Percentiles rank a stretch among this genome's conserved stretches.
Evolutionary conservation across 176 grass and related monocot species (phyloP).

Genomic region (Calamus simplicifolius): DNA sequence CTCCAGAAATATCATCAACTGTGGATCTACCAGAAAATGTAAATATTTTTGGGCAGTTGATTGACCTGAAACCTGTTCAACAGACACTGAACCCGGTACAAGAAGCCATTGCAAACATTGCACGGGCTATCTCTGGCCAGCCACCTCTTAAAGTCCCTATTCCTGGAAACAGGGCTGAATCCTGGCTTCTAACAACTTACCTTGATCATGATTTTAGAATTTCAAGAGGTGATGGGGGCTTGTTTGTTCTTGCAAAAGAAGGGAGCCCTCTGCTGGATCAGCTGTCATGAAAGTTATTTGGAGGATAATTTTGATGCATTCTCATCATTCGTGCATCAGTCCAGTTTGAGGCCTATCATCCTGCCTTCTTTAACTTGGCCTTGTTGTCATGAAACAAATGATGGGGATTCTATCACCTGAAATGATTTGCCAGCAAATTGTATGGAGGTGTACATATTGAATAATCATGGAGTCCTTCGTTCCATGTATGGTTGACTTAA

Average conservation of each 20-base stretch:
- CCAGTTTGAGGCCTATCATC: too few species aligned
- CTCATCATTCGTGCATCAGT: too few species aligned
- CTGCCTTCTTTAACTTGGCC: too few species aligned
- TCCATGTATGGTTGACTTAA: too few species aligned
- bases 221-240: conserved; percentile 77
- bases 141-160: conserved; percentile 66
- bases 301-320: background rate
- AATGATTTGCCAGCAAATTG: too few species aligned
- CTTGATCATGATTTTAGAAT: conserved; percentile 84
- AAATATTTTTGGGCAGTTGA: conserved; percentile 78
- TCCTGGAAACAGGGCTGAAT: conserved; percentile 41
- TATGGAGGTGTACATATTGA: too few species aligned
- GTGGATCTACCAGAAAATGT: conserved; percentile 62
- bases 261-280: conserved; percentile 67
- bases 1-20: conserved; percentile 51
- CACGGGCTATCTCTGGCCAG: conserved; percentile 65
- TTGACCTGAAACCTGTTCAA: conserved; percentile 59
- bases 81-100: conserved; percentile 54
- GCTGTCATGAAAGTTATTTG: conserved; percentile 13
- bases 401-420: too few species aligned
- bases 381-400: too few species aligned
- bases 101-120: conserved; percentile 51
- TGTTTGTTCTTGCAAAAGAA: conserved; percentile 87
- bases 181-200: conserved; percentile 93
- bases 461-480: too few species aligned